These are phyloP conservation scores for Jacaranda copaia DNA, from an alignment of 257 asterid species.

Conservation along the genomic window DNA sequence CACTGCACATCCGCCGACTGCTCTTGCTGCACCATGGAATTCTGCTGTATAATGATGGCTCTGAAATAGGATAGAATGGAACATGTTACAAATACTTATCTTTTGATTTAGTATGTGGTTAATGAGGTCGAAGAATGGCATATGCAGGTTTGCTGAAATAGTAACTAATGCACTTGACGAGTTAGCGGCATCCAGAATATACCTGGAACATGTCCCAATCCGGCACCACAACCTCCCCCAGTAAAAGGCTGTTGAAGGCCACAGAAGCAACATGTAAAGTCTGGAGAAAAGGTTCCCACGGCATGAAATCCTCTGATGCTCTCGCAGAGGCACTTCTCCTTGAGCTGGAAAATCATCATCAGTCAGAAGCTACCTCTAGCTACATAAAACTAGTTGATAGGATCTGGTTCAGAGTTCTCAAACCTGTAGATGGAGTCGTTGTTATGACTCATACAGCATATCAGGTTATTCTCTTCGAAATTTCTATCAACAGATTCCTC, in stretches of 20 bases:
- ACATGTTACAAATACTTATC: neutral
- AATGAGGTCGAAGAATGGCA: neutral
- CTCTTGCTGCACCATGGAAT: slow-evolving; percentile 68
- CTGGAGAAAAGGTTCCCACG: slow-evolving; percentile 51
- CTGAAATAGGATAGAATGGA: slow-evolving; percentile 30
- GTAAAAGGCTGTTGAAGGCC: slow-evolving; percentile 61
- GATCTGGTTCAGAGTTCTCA: slow-evolving; percentile 6
- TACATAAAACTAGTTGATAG: neutral
- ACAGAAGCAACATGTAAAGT: slow-evolving; percentile 61
- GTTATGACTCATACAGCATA: slow-evolving; percentile 48
- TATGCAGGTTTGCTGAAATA: no score
- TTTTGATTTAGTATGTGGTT: neutral
- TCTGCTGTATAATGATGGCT: slow-evolving; percentile 59
- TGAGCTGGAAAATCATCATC: slow-evolving; percentile 37
- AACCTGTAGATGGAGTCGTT: slow-evolving; percentile 49
- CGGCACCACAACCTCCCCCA: slow-evolving; percentile 61
- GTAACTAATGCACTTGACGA: no score
- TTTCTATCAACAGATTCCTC: slow-evolving; percentile 47
- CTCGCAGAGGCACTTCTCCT: slow-evolving; percentile 56
- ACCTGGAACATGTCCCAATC: slow-evolving; percentile 83
- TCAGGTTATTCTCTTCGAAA: slow-evolving; percentile 47
- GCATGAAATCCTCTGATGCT: slow-evolving; percentile 74
- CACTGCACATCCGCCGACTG: slow-evolving; percentile 65
- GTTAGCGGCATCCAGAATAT: neutral
- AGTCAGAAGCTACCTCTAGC: slow-evolving; percentile 2